A percentile compares a stretch with the other conserved stretches of the same genome.
phyloP scores from a whole-genome alignment of 805 yeast genomes.

The Candida cerambycidarum region DNA sequence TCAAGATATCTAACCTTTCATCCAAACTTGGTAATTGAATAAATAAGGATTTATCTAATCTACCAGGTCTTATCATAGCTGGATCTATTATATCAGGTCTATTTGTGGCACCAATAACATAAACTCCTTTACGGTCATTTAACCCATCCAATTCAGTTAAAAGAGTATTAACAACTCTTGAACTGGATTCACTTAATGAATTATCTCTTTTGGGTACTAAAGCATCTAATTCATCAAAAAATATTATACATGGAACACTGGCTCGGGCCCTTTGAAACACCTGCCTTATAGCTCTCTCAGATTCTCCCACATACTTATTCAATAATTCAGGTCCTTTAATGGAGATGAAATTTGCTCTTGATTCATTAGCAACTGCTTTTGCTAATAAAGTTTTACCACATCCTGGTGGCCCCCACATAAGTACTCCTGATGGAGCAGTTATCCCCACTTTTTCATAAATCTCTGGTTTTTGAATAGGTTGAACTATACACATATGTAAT shows the following conservation, averaged over 20 bases:
- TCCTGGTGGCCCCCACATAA: slow-evolving; percentile 99
- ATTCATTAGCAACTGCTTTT: slow-evolving; percentile 97
- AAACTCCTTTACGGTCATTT: slow-evolving; percentile 88
- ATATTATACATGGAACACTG: slow-evolving; percentile 89
- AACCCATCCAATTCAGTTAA: slow-evolving; percentile 94
- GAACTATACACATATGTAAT: slow-evolving; percentile 95
- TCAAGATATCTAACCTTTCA: slow-evolving; percentile 80
- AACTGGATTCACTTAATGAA: slow-evolving; percentile 81
- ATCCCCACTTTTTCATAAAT: slow-evolving; percentile 88
- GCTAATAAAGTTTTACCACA: slow-evolving; percentile 97
- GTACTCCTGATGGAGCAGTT: slow-evolving; percentile 93
- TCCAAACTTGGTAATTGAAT: slow-evolving; percentile 81
- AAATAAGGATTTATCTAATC: slow-evolving; percentile 88
- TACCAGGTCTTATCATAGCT: slow-evolving; percentile 96
- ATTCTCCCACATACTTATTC: slow-evolving; percentile 95
- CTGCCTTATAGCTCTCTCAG: slow-evolving; percentile 90
- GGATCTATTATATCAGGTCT: slow-evolving; percentile 98
- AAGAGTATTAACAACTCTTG: slow-evolving; percentile 91
- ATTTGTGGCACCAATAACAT: slow-evolving; percentile 94
- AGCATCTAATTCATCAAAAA: slow-evolving; percentile 95
- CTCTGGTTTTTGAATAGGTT: slow-evolving; percentile 92
- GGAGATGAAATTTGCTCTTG: slow-evolving; percentile 92
- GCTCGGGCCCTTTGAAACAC: slow-evolving; percentile 92
- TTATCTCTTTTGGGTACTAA: slow-evolving; percentile 92
- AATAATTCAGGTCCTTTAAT: slow-evolving; percentile 94